phyloP scores from a whole-genome alignment of 257 asterid species.

The Solanum neorickii region DNA sequence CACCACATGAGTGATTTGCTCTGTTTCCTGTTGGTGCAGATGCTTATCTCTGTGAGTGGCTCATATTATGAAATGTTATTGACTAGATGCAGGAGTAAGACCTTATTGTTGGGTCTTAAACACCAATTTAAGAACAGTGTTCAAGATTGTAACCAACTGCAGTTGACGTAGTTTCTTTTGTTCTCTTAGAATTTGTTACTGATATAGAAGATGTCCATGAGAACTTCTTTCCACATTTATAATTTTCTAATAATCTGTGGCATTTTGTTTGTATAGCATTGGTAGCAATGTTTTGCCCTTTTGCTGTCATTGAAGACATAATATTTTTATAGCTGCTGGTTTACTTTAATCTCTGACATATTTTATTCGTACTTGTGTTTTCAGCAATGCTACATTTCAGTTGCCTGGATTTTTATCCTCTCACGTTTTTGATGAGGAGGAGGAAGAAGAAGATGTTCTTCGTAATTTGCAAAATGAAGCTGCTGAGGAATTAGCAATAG shows the following conservation, averaged over 20 bases:
- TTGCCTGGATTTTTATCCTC: conserved; percentile 30
- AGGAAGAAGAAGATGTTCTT: conserved; percentile 58
- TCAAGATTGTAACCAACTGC: not conserved
- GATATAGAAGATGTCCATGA: not conserved
- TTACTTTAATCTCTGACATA: not conserved
- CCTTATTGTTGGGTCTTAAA: not conserved
- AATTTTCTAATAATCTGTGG: not conserved
- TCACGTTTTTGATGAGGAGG: conserved; percentile 31
- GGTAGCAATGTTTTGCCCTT: not conserved
- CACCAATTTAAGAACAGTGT: not conserved
- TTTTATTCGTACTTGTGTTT: not conserved
- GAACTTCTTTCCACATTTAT: not conserved
- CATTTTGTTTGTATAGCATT: not conserved
- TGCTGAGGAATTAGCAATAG: conserved; percentile 30
- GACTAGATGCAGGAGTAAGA: not conserved
- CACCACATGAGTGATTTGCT: not conserved
- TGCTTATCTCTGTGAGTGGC: not conserved
- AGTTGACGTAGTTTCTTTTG: not conserved
- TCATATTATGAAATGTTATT: not conserved
- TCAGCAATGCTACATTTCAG: conserved; percentile 41
- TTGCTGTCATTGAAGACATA: not conserved
- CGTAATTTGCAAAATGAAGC: conserved; percentile 24
- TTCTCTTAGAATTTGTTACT: not conserved
- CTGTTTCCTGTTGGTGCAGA: not conserved
- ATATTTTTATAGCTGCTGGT: not conserved